Evolutionary conservation across 1,139 yeast species (phyloP), one percentile per base, ranked within the genome.

Genomic region (Dujonia santamariae): DNA sequence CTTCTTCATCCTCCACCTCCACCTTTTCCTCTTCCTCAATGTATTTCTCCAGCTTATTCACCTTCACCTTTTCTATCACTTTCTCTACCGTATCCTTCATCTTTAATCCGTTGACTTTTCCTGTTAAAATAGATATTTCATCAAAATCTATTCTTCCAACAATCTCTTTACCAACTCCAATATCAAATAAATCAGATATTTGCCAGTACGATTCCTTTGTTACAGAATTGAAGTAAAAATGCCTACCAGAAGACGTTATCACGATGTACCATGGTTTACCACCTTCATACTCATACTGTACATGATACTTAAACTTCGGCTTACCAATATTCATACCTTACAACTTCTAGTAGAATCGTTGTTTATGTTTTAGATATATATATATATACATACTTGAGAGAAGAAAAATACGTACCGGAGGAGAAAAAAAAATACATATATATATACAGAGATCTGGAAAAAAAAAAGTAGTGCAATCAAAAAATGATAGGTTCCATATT

Each of bases 131-230:
- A 9, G 51, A 56, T 21, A 67, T 47, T 27, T 59, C 56, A 37
- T 67, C 65, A 37, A 45, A 63, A 36, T 63, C 48, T 2, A 60
- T 55, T 24, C 50, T 37, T 13, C 37, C 30, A 11, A 50, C 36
- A 34, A 57, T 45, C 26, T 30, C 38, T 40, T 48, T 36, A 26
- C 50, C 49, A 7, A 36, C 38, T 3, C 26, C 37, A 3, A 47
- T 42, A n/a, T 35, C 43, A 16, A 40, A 42, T 14, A 61, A 26
- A 32, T 63, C 68, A 21, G 46, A 33, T 26, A 63, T 43, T 45
- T 63, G 69, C 72, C 72, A 65, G 34, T 49, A 60, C 4, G 67
- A 53, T 16, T 35, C 25, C 19, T 42, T 42, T 13, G 46, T 39
- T 1, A 20, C 28, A 9, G 39, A 34, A 41, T 62, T 53, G 40